phyloP scores from a whole-genome alignment of 1,284 basidiomycete genomes.

The Volvariella volvacea region DNA sequence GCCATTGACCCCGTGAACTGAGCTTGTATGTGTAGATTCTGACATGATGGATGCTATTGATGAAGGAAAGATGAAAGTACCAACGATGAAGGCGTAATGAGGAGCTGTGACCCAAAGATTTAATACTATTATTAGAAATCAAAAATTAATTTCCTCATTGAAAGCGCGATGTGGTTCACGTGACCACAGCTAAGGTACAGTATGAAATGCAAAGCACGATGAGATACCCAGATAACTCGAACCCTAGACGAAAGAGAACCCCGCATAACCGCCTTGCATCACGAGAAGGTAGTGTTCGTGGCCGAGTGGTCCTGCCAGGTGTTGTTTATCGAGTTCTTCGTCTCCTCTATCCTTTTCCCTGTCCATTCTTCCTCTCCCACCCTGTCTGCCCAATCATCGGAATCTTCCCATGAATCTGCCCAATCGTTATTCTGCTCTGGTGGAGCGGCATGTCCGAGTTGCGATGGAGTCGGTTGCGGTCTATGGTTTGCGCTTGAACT shows the following conservation, averaged over 20 bases:
- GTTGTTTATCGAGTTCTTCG: constrained; percentile 18
- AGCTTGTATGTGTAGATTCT: background rate
- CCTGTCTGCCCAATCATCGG: constrained; percentile 51
- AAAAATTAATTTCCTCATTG: too few relatives aligned
- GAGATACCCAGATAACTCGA: too few relatives aligned
- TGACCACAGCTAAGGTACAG: too few relatives aligned
- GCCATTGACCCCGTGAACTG: background rate
- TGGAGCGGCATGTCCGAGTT: background rate
- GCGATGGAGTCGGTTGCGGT: constrained; percentile 10
- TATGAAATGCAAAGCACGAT: too few relatives aligned
- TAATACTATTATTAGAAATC: too few relatives aligned
- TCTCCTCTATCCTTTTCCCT: constrained; percentile 31
- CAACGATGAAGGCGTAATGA: too few relatives aligned
- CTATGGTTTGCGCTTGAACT: constrained; percentile 10
- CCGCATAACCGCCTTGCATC: too few relatives aligned
- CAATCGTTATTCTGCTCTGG: constrained; percentile 26
- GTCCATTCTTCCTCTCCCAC: constrained; percentile 33
- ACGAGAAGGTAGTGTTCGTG: too few relatives aligned
- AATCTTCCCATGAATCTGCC: constrained; percentile 49
- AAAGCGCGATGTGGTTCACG: too few relatives aligned
- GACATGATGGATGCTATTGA: constrained; percentile 1
- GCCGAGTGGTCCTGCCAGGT: constrained; percentile 13
- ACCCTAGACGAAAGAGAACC: too few relatives aligned
- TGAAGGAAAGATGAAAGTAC: too few relatives aligned
- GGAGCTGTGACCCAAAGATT: too few relatives aligned